A percentile compares a stretch with the other conserved stretches of the same genome.
Conservation (phyloP, 768 basidiomycete species). For the Suillus cothurnatus region DNA sequence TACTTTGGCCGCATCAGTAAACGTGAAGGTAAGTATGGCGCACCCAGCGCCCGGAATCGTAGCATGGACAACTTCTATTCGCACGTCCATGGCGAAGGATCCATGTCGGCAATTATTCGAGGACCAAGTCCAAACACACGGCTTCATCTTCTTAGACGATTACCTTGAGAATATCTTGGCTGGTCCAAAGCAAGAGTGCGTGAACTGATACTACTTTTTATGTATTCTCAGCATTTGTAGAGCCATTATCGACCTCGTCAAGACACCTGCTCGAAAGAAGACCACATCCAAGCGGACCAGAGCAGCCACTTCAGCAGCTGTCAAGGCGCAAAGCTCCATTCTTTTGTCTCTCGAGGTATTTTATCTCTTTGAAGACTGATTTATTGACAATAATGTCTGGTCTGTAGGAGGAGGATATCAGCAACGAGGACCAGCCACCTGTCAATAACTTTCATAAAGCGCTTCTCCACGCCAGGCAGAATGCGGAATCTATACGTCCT, state of each 20-base stretch:
- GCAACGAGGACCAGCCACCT: slow-evolving; percentile 44
- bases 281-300: slow-evolving; percentile 53
- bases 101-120: slow-evolving; percentile 70
- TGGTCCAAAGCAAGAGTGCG: slow-evolving; percentile 68
- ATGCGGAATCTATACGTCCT: slow-evolving; percentile 11
- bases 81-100: slow-evolving; percentile 70
- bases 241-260: slow-evolving; percentile 76
- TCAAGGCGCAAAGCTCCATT: slow-evolving; percentile 46
- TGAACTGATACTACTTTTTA: not conserved
- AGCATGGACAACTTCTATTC: slow-evolving; percentile 69
- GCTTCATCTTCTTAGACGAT: slow-evolving; percentile 78
- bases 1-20: not conserved
- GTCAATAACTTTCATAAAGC: slow-evolving; percentile 51
- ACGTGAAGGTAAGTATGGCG: slow-evolving; percentile 14
- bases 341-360: slow-evolving; percentile 51
- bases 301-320: slow-evolving; percentile 38
- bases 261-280: slow-evolving; percentile 81
- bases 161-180: slow-evolving; percentile 73
- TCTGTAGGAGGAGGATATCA: slow-evolving; percentile 35
- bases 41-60: slow-evolving; percentile 47
- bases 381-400: slow-evolving; percentile 9
- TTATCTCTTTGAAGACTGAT: not conserved
- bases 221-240: slow-evolving; percentile 36
- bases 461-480: slow-evolving; percentile 39
- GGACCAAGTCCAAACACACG: slow-evolving; percentile 73